phyloP scores from a whole-genome alignment of 192 early-diverging fungal species.

The Nowakowskiella sp. region DNA sequence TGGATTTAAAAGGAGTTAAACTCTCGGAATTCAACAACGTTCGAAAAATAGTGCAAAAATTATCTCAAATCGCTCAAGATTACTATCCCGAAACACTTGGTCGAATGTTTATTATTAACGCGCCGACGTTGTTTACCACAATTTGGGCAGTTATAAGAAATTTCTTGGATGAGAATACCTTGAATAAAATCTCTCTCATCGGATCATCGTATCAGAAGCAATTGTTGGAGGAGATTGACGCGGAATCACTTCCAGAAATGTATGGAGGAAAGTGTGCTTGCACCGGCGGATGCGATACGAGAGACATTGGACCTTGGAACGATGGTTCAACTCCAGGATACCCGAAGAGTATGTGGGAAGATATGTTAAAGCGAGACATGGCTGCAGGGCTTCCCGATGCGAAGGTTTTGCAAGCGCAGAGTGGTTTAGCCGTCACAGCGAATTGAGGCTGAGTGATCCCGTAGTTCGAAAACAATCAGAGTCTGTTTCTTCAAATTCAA shows the following conservation, averaged over 20 bases:
- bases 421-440: too few relatives aligned
- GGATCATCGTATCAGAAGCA: slow-evolving; percentile 31
- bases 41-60: slow-evolving; percentile 54
- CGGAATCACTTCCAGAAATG: slow-evolving; percentile 26
- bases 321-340: slow-evolving; percentile 42
- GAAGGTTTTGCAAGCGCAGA: too few relatives aligned
- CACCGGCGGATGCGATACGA: slow-evolving; percentile 35
- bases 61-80: slow-evolving; percentile 81
- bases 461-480: too few relatives aligned
- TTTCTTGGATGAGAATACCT: slow-evolving; percentile 45
- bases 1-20: slow-evolving; percentile 84
- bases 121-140: slow-evolving; percentile 72
- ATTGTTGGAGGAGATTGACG: slow-evolving; percentile 39
- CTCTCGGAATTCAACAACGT: slow-evolving; percentile 66
- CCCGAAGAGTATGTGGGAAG: slow-evolving; percentile 35
- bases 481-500: too few relatives aligned
- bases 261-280: slow-evolving; percentile 40
- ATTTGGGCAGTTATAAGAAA: slow-evolving; percentile 40
- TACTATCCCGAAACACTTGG: slow-evolving; percentile 92
- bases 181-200: slow-evolving; percentile 43
- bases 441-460: too few relatives aligned
- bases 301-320: slow-evolving; percentile 49
- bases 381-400: too few relatives aligned
- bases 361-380: too few relatives aligned
- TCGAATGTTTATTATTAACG: slow-evolving; percentile 89